These are phyloP conservation scores for Amniculicola lignicola DNA, from an alignment of 495 filamentous ascomycete species.

Conservation along the genomic window DNA sequence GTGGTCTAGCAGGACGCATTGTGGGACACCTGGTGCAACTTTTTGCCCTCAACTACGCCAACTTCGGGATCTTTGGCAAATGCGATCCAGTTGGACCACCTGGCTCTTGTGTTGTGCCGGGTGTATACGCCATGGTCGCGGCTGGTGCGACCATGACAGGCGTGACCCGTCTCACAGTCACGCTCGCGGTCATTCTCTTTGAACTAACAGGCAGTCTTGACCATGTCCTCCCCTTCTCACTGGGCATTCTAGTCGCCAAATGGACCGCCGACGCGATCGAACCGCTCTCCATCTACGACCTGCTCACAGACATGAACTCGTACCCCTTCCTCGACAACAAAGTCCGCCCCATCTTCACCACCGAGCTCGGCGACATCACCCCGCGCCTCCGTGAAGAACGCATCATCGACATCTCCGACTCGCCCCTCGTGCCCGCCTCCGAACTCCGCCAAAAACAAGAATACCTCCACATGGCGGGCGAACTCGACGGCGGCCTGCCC, in stretches of 20 bases:
- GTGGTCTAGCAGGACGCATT: slow-evolving; percentile 85
- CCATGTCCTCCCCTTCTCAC: slow-evolving; percentile 91
- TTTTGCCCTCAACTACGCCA: slow-evolving; percentile 67
- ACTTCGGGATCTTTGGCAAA: slow-evolving; percentile 65
- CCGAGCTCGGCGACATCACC: slow-evolving; percentile 80
- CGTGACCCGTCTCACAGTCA: slow-evolving; percentile 90
- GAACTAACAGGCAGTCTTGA: slow-evolving; percentile 92
- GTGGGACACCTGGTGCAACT: slow-evolving; percentile 87
- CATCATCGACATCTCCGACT: slow-evolving; percentile 81
- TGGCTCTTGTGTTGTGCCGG: slow-evolving; percentile 86
- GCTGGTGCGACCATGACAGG: slow-evolving; percentile 98
- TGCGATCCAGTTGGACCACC: slow-evolving; percentile 68
- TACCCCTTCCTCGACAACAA: slow-evolving; percentile 97
- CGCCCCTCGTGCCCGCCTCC: slow-evolving; percentile 69
- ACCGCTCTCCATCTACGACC: slow-evolving; percentile 91
- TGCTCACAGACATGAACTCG: slow-evolving; percentile 93
- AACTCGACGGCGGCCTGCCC: slow-evolving; percentile 88
- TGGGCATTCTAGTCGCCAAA: slow-evolving; percentile 89
- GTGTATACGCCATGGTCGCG: slow-evolving; percentile 91
- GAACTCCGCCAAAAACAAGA: slow-evolving; percentile 77
- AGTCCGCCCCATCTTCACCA: slow-evolving; percentile 80
- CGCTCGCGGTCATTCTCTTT: slow-evolving; percentile 91
- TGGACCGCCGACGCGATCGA: slow-evolving; percentile 98
- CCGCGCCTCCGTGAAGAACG: slow-evolving; percentile 67
- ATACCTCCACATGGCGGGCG: slow-evolving; percentile 75